Evolutionary conservation across 1,284 basidiomycete genomes (phyloP), one percentile per base, ranked within the genome.

Genomic region (Heterobasidion annosum): DNA sequence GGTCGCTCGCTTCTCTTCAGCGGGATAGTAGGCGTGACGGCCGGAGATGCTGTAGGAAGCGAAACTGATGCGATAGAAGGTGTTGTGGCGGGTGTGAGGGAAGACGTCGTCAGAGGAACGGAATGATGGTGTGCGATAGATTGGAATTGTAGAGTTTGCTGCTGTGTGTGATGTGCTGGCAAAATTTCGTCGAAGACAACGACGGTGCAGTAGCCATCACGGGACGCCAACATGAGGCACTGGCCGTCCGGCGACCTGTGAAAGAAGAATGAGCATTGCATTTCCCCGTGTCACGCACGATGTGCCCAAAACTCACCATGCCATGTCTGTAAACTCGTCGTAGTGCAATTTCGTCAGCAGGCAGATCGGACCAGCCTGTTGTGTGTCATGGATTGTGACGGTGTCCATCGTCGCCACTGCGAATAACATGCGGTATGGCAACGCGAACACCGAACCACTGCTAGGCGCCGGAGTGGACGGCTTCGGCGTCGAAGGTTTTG

Each of bases 401-500:
- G 91, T 89, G 67, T 99, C 96, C 82, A 95, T 97, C 25, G 96
- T 98, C 46, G 94, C 91, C 8, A 99, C 92, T 0, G 97, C 94
- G 65, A 92, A 99, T 45, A 98, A 71, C 86, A 98, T 92, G 48
- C 96, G 80, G 68, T 98, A 98, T 0, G 94, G 92, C 51, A 98
- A 70, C 10, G 90, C 84, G 67, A 99, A 97, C 7, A 97, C 76
- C 32, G 86, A 84, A 15, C 74, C 75, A 1, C 79, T 64, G 25
- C 61, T 64, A 0, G 65, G 56, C 15, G 69, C 70, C 1, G 79
- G 79, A 0, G 78, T 79, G 2, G 77, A 67, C 0, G 80, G 76
- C 60, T 79, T 83, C 1, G 79, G 79, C 0, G 78, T 79, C 2
- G 77, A 67, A 1, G 80, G 76, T 59, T 79, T 83, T n/a, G 82